Evolutionary conservation across 2,329 filamentous ascomycete genomes (phyloP).

Genomic region (Daldinia eschscholtzii): DNA sequence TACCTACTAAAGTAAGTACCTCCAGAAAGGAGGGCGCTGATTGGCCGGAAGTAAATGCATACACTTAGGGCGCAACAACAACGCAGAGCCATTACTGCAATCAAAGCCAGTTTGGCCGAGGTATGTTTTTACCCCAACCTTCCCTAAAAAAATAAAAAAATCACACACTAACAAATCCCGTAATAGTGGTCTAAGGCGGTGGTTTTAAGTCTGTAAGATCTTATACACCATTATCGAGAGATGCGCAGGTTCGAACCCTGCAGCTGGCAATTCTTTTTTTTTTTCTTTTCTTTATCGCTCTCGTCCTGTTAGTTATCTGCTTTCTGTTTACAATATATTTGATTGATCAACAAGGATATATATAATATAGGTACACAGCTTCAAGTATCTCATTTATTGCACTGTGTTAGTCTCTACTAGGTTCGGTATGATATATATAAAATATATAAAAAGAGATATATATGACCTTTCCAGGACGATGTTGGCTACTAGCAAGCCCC

Average conservation of each 20-base stretch:
- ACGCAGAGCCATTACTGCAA: neutral
- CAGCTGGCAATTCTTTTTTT: conserved; percentile 37
- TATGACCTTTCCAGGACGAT: neutral
- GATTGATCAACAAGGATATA: neutral
- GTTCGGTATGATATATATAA: neutral
- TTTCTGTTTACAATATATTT: neutral
- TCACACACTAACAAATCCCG: conserved; percentile 6
- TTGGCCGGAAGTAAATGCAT: neutral
- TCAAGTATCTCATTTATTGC: no score
- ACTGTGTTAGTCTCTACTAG: neutral
- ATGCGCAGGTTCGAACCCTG: conserved; percentile 44
- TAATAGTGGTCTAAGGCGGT: conserved; percentile 41
- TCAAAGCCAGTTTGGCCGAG: conserved; percentile 26
- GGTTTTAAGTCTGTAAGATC: conserved; percentile 38
- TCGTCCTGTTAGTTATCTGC: neutral
- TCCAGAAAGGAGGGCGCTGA: neutral
- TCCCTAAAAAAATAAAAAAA: neutral
- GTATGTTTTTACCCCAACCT: conserved; percentile 14
- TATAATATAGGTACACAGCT: no score
- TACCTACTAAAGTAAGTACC: no score
- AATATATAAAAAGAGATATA: neutral
- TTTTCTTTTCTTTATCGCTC: neutral
- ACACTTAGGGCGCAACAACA: neutral
- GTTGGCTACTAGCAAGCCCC: neutral
- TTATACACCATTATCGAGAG: conserved; percentile 45